These are phyloP conservation scores for Peniophora sp. DNA, from an alignment of 1,284 basidiomycete species.

Conservation along the genomic window DNA sequence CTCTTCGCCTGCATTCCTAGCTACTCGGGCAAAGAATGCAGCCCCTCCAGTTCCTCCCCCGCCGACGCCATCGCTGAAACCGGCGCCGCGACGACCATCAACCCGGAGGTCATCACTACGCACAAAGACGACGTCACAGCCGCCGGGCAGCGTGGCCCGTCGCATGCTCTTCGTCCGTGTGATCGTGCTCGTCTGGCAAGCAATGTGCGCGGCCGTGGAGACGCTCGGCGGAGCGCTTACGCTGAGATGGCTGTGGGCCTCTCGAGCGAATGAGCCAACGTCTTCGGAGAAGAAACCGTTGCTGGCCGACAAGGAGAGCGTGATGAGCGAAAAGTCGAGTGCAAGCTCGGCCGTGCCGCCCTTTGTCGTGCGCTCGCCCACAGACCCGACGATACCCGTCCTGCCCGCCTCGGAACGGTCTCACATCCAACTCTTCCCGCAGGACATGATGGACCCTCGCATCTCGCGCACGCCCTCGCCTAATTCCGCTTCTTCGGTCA, in stretches of 20 bases:
- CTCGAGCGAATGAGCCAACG: slow-evolving; percentile 17
- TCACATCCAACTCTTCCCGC: neutral
- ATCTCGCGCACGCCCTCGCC: slow-evolving; percentile 16
- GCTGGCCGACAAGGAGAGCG: slow-evolving; percentile 31
- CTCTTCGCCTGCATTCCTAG: slow-evolving; percentile 7
- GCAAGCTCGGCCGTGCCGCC: slow-evolving; percentile 9
- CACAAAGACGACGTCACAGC: slow-evolving; percentile 11
- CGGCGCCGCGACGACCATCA: slow-evolving; percentile 13
- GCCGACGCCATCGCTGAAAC: slow-evolving; percentile 14
- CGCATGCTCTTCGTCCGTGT: slow-evolving; percentile 47
- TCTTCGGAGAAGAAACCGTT: neutral
- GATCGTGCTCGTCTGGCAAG: slow-evolving; percentile 43
- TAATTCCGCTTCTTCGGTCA: slow-evolving; percentile 10
- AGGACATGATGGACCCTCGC: slow-evolving; percentile 9
- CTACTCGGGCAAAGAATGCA: neutral
- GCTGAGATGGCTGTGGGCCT: slow-evolving; percentile 4
- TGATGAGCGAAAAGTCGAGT: slow-evolving; percentile 30
- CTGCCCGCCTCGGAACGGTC: slow-evolving; percentile 2
- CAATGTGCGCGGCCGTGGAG: slow-evolving; percentile 33
- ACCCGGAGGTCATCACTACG: slow-evolving; percentile 14
- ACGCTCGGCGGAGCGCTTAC: slow-evolving; percentile 2
- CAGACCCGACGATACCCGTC: slow-evolving; percentile 5
- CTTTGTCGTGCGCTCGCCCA: slow-evolving; percentile 8
- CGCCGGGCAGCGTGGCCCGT: slow-evolving; percentile 24
- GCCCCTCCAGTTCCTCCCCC: slow-evolving; percentile 1